Conservation (phyloP, 2,329 filamentous ascomycete species). For the Stachybotrys chlorohalonatus region DNA sequence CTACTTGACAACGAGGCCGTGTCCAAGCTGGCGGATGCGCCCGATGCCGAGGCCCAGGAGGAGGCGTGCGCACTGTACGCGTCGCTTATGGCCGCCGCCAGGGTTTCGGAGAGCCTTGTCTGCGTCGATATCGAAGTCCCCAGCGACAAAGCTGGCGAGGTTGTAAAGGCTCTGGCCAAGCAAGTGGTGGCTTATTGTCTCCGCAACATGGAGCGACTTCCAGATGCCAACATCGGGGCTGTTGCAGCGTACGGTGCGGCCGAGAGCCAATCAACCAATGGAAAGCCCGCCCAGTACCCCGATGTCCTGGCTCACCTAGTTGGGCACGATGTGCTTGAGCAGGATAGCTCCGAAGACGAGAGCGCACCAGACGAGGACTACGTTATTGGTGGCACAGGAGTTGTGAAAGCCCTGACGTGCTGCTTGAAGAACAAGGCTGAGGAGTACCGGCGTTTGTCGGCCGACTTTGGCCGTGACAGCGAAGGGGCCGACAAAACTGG, state of each 20-base stretch:
- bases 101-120: constrained; percentile 74
- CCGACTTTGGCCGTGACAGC: constrained; percentile 43
- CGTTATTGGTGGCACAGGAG: constrained; percentile 88
- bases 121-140: constrained; percentile 91
- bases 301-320: constrained; percentile 83
- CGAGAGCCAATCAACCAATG: constrained; percentile 16
- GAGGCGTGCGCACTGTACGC: constrained; percentile 92
- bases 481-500: constrained; percentile 37
- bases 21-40: constrained; percentile 61
- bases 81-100: constrained; percentile 78
- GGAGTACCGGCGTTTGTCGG: constrained; percentile 46
- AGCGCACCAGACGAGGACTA: constrained; percentile 86
- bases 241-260: constrained; percentile 32
- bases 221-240: constrained; percentile 52
- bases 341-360: constrained; percentile 47
- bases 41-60: constrained; percentile 72
- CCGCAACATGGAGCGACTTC: constrained; percentile 76
- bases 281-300: constrained; percentile 43
- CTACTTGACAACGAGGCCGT: constrained; percentile 75
- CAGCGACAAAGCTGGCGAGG: constrained; percentile 69
- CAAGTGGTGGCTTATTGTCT: constrained; percentile 94
- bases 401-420: constrained; percentile 87
- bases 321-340: constrained; percentile 50
- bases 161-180: constrained; percentile 85
- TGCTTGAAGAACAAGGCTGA: constrained; percentile 72